Percentiles rank a stretch among this genome's conserved stretches.
phyloP scores from a whole-genome alignment of 2,329 filamentous ascomycete genomes.

The Microdochium trichocladiopsis region DNA sequence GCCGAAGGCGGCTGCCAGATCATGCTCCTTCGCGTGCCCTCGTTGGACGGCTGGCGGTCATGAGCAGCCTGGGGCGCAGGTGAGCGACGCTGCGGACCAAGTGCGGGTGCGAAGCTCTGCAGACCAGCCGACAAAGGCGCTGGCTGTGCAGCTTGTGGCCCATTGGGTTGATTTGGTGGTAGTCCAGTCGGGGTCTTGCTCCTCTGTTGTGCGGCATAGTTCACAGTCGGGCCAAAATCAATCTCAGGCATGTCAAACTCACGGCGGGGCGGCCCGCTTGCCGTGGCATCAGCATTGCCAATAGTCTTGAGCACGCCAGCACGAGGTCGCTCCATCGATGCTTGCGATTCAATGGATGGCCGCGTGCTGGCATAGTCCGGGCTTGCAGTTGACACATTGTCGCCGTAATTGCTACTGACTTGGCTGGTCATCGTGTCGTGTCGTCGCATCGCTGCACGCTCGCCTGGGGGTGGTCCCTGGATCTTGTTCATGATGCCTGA shows the following conservation, averaged over 20 bases:
- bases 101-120: neutral
- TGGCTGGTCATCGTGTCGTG: conserved; percentile 26
- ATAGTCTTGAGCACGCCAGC: conserved; percentile 77
- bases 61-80: neutral
- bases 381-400: conserved; percentile 56
- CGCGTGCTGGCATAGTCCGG: conserved; percentile 74
- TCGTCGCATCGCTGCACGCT: conserved; percentile 15
- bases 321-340: conserved; percentile 57
- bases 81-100: neutral
- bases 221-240: conserved; percentile 81
- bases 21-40: conserved; percentile 55
- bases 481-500: conserved; percentile 43
- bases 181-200: conserved; percentile 21
- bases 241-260: conserved; percentile 61
- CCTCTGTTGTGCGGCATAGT: conserved; percentile 40
- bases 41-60: conserved; percentile 5
- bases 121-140: neutral
- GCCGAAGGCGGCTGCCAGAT: conserved; percentile 66
- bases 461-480: conserved; percentile 21
- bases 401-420: conserved; percentile 47
- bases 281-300: conserved; percentile 38
- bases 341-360: conserved; percentile 38
- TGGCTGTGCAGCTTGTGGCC: conserved; percentile 5
- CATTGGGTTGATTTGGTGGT: conserved; percentile 12
- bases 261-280: conserved; percentile 8